Evolutionary conservation across 495 filamentous ascomycete genomes (phyloP), one percentile per base, ranked within the genome.

Genomic region (Cercophora samala): DNA sequence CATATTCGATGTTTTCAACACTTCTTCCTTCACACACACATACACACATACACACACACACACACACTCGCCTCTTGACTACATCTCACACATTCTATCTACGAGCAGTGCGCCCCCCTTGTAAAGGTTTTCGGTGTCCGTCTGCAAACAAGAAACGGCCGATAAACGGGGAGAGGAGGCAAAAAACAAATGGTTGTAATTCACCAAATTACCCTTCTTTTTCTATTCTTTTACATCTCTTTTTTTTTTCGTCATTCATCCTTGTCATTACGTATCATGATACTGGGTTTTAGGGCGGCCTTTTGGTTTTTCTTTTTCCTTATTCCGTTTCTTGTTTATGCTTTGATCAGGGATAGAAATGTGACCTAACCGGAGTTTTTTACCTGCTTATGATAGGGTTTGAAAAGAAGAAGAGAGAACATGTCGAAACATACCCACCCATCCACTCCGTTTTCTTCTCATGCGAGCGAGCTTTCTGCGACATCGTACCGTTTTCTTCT

Each of bases 371-470:
- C 37, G 11, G 37, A 46, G 37, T 46, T 46, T 46, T 21, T 24
- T 56, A 25, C 53, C 29, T 51, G 52, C 25, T 65, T 59, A 22
- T 37, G 67, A 66, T 65, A 69, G 67, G 67, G 67, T 69, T 58
- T 68, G 56, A 68, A 23, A 4, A 25, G 58, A 26, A 23, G 8
- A 18, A 2, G 11, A 46, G 8, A 46, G 8, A 11, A 46, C 9
- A 46, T 46, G 26, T 32, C 29, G 29, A 32, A 32, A 32, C 29
- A 32, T 8, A 29, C 22, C 51, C 51, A 5, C 60, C n/a, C n/a
- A 29, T 29, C 1, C 46, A 8, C 65, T 42, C 65, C 46, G 58
- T 60, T 60, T 24, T 18, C 22, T 26, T 17, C 23, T 46, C 11
- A 32, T 32, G 29, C 22, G n/a, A 5, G 26, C 26, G 22, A 60